Evolutionary conservation across 208 protist genomes (phyloP), one percentile per base, ranked within the genome.

Genomic region (Leishmania braziliensis): DNA sequence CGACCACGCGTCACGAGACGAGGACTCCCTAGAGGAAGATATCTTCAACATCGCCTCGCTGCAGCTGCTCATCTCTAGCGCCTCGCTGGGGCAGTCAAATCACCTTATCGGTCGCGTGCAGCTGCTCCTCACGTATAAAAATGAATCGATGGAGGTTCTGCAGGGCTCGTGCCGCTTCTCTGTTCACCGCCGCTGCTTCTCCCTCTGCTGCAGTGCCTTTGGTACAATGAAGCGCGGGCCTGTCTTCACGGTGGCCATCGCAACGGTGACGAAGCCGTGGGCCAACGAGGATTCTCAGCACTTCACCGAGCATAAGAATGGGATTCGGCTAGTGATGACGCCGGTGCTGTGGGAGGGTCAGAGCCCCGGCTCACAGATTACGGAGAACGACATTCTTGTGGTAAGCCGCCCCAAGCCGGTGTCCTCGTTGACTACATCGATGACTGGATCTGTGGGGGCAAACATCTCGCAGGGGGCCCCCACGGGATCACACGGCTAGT

Each of bases 121-220:
- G 81, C 79, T 96, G 18, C 71, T 92, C n/a, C 83, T 89, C 72
- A 89, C 82, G 68, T 92, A 91, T 84, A 90, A 88, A 48, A 90
- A 93, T 74, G 89, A 86, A n/a, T 78, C 74, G 16, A 88, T 89
- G 79, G 90, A 96, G 80, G 81, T 91, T 5, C 80, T 96, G 58
- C 86, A 96, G 56, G 93, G 93, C 26, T 86, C 84, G 6, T 92
- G 85, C 14, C 92, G 92, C 56, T 96, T 93, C 79, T 94, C 89
- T 1, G 77, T 86, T 68, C 75, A 85, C 33, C 85, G 88, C 23
- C 80, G 85, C 18, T 92, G 89, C 80, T 96, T 92, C 82, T 80
- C 89, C 18, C 85, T 96, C 51, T 91, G 86, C 80, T 92, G 89
- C 80, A 88, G 79, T 68, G 84, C 86, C 20, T 89, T 92, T 77